Percentiles rank a stretch among this genome's conserved stretches.
Conservation (phyloP, 2,329 filamentous ascomycete species). For the Dryadomyces quercivorus region DNA sequence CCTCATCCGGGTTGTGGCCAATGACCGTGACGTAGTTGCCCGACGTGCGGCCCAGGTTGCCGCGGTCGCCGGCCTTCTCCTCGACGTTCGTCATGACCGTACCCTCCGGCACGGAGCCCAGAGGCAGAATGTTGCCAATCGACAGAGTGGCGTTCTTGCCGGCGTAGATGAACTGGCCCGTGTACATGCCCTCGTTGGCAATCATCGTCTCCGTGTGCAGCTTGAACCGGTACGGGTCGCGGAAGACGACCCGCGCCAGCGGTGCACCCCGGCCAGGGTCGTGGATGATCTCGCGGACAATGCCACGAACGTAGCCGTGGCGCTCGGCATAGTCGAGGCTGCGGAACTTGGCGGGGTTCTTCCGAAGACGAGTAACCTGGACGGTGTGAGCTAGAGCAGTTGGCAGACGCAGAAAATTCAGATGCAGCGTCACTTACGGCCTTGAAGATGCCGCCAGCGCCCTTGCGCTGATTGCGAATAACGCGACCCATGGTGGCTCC, state of each 20-base stretch:
- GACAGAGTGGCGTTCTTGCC: conserved; percentile 97
- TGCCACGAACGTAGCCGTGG: conserved; percentile 94
- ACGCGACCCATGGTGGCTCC: conserved; percentile 15
- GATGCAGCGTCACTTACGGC: conserved; percentile 14
- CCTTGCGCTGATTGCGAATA: conserved; percentile 55
- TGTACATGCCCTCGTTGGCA: conserved; percentile 99
- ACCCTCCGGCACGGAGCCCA: conserved; percentile 93
- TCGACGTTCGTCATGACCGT: conserved; percentile 99
- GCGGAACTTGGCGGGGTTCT: conserved; percentile 87
- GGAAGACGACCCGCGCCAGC: conserved; percentile 93
- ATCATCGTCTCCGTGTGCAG: conserved; percentile 98
- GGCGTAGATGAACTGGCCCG: conserved; percentile 99
- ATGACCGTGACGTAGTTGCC: conserved; percentile 99
- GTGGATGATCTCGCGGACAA: conserved; percentile 99
- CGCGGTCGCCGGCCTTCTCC: conserved; percentile 97
- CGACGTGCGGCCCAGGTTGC: conserved; percentile 88
- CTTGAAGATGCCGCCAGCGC: conserved; percentile 46
- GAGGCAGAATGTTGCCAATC: conserved; percentile 93
- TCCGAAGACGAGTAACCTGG: conserved; percentile 82
- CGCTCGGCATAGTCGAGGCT: conserved; percentile 92
- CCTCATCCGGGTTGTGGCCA: conserved; percentile 96
- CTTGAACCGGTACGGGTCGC: conserved; percentile 97
- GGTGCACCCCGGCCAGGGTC: conserved; percentile 96
- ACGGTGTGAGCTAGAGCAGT: conserved; percentile 6
- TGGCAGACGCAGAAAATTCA: not conserved